These are phyloP conservation scores for Neostapfia colusana DNA, from an alignment of 176 grass and related monocot genomes.

Conservation along the genomic window DNA sequence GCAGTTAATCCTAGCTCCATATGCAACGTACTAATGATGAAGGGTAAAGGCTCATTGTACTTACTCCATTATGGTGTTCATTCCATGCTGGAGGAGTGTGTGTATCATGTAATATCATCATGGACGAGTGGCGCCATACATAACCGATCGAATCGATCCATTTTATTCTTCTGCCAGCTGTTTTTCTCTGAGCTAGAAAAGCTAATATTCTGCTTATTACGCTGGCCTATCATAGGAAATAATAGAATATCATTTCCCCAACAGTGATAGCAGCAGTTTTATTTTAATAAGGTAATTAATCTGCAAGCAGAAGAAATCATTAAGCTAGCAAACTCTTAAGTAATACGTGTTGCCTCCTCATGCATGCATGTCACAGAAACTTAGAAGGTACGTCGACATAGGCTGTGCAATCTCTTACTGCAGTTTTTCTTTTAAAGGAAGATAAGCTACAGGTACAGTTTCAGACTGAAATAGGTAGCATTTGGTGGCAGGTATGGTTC, in stretches of 20 bases:
- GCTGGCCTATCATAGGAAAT: too few species aligned
- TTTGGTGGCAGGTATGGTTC: background rate
- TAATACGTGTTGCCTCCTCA: slow-evolving; percentile 9
- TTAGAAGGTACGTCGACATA: background rate
- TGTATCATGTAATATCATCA: slow-evolving; percentile 37
- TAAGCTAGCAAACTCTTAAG: slow-evolving; percentile 5
- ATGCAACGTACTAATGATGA: too few species aligned
- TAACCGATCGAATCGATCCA: background rate
- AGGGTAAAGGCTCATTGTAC: slow-evolving; percentile 33
- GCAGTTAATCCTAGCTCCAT: too few species aligned
- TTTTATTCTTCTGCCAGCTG: too few species aligned
- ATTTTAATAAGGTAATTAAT: background rate
- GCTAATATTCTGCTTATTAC: too few species aligned
- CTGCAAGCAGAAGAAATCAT: background rate
- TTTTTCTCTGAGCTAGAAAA: too few species aligned
- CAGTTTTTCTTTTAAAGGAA: background rate
- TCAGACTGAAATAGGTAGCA: background rate
- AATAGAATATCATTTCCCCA: background rate
- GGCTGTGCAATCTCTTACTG: background rate
- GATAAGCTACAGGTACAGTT: background rate
- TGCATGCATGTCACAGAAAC: background rate
- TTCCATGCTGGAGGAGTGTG: slow-evolving; percentile 26
- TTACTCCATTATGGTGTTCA: slow-evolving; percentile 40
- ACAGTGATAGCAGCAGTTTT: background rate
- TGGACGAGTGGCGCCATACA: slow-evolving; percentile 20